These are phyloP conservation scores for Phytophthora fragariaefolia DNA, from an alignment of 352 stramenopile species.

Conservation along the genomic window DNA sequence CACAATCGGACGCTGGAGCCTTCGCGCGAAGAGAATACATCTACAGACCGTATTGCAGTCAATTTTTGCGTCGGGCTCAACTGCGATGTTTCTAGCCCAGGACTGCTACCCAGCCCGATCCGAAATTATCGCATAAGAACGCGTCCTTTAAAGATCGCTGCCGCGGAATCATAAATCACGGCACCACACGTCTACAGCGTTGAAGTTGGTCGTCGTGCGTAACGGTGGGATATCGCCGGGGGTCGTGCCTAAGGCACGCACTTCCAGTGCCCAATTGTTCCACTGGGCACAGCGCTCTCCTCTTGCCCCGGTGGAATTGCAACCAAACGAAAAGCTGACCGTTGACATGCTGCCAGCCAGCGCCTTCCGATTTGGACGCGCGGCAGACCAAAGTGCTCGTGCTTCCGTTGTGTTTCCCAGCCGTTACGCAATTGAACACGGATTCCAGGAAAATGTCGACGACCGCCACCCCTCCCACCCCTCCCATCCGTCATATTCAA, in stretches of 20 bases:
- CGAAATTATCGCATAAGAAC: too few species aligned
- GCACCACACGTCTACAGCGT: constrained; percentile 19
- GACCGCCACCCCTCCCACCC: not conserved
- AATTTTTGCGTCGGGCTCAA: too few species aligned
- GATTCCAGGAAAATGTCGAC: constrained; percentile 17
- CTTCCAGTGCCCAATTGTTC: too few species aligned
- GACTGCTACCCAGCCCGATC: too few species aligned
- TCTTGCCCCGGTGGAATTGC: too few species aligned
- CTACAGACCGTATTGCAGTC: too few species aligned
- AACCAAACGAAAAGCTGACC: not conserved
- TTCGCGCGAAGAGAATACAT: not conserved
- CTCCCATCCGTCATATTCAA: not conserved
- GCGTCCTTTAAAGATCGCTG: constrained; percentile 25
- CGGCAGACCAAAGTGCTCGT: constrained; percentile 1
- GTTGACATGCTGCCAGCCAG: constrained; percentile 1
- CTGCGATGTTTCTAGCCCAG: too few species aligned
- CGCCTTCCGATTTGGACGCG: constrained; percentile 4
- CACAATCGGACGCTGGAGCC: not conserved
- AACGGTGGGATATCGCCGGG: constrained; percentile 24
- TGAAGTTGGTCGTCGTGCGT: constrained; percentile 17
- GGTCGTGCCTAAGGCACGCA: not conserved
- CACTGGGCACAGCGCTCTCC: too few species aligned
- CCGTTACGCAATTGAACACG: constrained; percentile 17
- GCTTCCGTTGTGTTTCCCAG: too few species aligned
- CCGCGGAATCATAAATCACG: constrained; percentile 20